Evolutionary conservation across 164 flowering plant genomes (phyloP), one percentile per base, ranked within the genome.

Genomic region (Stephania japonica): DNA sequence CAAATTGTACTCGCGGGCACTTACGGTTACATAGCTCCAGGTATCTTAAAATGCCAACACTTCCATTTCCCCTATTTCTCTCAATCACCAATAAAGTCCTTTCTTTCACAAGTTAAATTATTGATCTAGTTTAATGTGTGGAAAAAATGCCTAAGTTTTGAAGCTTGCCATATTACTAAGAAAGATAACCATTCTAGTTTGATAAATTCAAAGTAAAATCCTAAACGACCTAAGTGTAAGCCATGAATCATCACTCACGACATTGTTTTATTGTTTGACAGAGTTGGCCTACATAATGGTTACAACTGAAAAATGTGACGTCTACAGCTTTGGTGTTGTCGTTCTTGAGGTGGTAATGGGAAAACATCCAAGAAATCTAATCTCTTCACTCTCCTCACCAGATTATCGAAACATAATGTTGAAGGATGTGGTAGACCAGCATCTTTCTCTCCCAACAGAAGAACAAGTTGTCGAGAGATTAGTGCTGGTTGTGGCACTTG

Each of bases 1-100:
- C 74, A 71, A 73, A 70, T 76, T 10, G 8, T 23, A 6, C 32
- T 66, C 50, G 74, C 49, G 13, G 80, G 80, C 56, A 66, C 80
- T 8, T 65, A 43, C 0, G 77, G 80, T 2, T 77, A 77, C 66
- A 70, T 77, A 0, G 80, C 76, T 9, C 80, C 80, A 16, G 80
- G 80, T 65, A 76, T 21, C 9, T 10, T 43, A 11, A 6, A 42
- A n/a, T 42, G 38, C 38, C 38, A 32, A 42, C 70, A 42, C 10
- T 38, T 7, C 27, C 19, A 27, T 6, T 59, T 42, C 16, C 25
- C 21, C 18, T 43, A 13, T 3, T 43, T 68, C 18, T 13, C 24
- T n/a, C 16, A 42, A 19, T 68, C 1, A 38, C 38, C 18, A 32
- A 67, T 32, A 32, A 32, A 32, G 0, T 32, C 38, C 38, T 32